phyloP scores from a whole-genome alignment of 805 yeast genomes.

The Cyberlindnera petersonii region DNA sequence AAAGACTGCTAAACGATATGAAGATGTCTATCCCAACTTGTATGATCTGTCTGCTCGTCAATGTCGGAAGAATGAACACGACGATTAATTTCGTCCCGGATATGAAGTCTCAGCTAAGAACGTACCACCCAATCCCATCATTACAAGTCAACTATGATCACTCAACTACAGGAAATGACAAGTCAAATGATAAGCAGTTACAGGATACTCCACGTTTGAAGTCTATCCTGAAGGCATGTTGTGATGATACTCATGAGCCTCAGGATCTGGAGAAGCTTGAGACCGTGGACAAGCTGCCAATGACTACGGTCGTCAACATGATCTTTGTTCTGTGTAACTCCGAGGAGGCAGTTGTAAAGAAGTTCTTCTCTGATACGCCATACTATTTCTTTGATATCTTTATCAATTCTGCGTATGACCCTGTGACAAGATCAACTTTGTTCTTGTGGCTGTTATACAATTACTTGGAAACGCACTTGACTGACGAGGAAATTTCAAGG shows the following conservation, averaged over 20 bases:
- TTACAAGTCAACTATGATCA: slow-evolving; percentile 63
- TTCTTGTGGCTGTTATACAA: slow-evolving; percentile 83
- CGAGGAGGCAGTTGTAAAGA: slow-evolving; percentile 46
- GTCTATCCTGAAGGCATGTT: slow-evolving; percentile 81
- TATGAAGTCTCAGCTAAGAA: slow-evolving; percentile 89
- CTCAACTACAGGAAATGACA: slow-evolving; percentile 21
- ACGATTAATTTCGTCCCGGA: slow-evolving; percentile 92
- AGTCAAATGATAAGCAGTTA: slow-evolving; percentile 62
- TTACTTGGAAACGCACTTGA: slow-evolving; percentile 69
- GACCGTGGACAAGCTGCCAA: slow-evolving; percentile 33
- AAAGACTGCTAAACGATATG: slow-evolving; percentile 61
- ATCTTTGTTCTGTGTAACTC: slow-evolving; percentile 70
- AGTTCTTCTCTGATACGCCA: slow-evolving; percentile 28
- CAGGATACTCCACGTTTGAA: slow-evolving; percentile 95
- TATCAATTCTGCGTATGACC: slow-evolving; percentile 55
- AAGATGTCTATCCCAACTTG: slow-evolving; percentile 67
- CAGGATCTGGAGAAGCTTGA: slow-evolving; percentile 45
- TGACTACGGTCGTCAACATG: slow-evolving; percentile 69
- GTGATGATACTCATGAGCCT: slow-evolving; percentile 60
- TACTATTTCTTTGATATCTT: slow-evolving; percentile 71
- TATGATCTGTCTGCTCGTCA: slow-evolving; percentile 80
- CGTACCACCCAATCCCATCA: slow-evolving; percentile 91
- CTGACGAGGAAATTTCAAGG: slow-evolving; percentile 41
- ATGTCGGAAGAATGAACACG: slow-evolving; percentile 91
- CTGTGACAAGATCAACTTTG: slow-evolving; percentile 63